A percentile compares a stretch with the other conserved stretches of the same genome.
phyloP scores from a whole-genome alignment of 345 rosid genomes.

The Dipteronia sinensis region DNA sequence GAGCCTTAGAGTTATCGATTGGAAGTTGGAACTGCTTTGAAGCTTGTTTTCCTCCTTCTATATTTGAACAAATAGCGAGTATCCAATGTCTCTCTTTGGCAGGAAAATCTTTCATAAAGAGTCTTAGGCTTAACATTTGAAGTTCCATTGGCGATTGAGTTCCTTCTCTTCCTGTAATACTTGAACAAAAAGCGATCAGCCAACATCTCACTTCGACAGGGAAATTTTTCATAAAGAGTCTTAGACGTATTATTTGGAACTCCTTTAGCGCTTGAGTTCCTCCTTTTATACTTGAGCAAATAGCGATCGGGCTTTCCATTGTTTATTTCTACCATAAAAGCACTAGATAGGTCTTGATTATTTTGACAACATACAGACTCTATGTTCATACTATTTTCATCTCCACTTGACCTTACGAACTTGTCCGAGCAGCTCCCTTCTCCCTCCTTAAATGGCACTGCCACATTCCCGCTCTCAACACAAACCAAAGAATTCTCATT shows the following conservation, averaged over 20 bases:
- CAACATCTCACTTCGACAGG: background rate
- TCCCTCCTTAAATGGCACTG: constrained; percentile 23
- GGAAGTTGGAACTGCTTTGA: background rate
- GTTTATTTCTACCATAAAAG: constrained; percentile 5
- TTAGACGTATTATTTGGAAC: constrained; percentile 9
- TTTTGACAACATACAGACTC: constrained; percentile 17
- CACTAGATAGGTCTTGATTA: constrained; percentile 14
- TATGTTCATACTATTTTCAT: constrained; percentile 26
- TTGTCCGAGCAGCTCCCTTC: constrained; percentile 32
- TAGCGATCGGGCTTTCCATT: constrained; percentile 33
- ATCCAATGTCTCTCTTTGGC: background rate
- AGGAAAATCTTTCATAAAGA: background rate
- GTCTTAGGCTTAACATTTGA: background rate
- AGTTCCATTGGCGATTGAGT: background rate
- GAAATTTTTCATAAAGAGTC: constrained; percentile 17
- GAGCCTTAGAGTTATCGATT: background rate
- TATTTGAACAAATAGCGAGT: background rate
- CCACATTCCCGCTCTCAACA: constrained; percentile 11
- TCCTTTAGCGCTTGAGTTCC: constrained; percentile 27
- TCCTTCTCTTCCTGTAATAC: background rate
- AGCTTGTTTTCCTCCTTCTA: background rate
- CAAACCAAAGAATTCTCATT: constrained; percentile 2
- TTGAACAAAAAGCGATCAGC: background rate
- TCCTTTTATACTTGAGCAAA: constrained; percentile 39
- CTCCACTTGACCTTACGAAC: constrained; percentile 23